phyloP scores from a whole-genome alignment of 768 basidiomycete species.

The Atractiella rhizophila region DNA sequence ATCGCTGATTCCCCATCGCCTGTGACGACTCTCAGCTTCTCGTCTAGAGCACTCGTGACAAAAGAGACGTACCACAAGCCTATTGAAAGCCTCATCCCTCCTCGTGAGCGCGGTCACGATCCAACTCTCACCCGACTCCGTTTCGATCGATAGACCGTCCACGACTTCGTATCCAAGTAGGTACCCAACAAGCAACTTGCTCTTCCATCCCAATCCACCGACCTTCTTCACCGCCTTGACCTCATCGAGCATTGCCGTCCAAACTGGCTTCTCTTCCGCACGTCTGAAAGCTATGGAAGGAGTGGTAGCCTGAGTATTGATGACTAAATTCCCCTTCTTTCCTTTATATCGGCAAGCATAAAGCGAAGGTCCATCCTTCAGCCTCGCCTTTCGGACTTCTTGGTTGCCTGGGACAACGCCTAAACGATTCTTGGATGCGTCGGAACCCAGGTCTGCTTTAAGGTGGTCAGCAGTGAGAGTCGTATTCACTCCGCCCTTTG shows the following conservation, averaged over 20 bases:
- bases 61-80: too few species aligned
- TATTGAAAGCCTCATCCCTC: conserved; percentile 23
- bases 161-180: conserved; percentile 10
- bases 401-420: conserved; percentile 16
- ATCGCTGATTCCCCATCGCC: too few species aligned
- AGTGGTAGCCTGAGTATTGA: conserved; percentile 19
- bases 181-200: conserved; percentile 23
- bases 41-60: too few species aligned
- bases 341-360: conserved; percentile 17
- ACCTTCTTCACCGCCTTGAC: conserved; percentile 20
- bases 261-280: conserved; percentile 5
- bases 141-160: conserved; percentile 20
- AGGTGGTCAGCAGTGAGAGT: conserved; percentile 20
- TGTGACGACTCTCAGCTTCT: too few species aligned
- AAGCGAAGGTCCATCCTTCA: neutral
- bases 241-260: conserved; percentile 19
- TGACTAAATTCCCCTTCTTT: conserved; percentile 19
- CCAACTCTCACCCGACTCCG: conserved; percentile 12
- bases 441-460: conserved; percentile 20
- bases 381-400: conserved; percentile 4
- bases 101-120: conserved; percentile 20
- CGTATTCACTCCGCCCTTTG: conserved; percentile 18
- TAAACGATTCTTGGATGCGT: conserved; percentile 19
- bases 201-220: conserved; percentile 25
- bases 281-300: conserved; percentile 20